These are phyloP conservation scores for Lactifluus subvellereus DNA, from an alignment of 768 basidiomycete species.

Conservation along the genomic window DNA sequence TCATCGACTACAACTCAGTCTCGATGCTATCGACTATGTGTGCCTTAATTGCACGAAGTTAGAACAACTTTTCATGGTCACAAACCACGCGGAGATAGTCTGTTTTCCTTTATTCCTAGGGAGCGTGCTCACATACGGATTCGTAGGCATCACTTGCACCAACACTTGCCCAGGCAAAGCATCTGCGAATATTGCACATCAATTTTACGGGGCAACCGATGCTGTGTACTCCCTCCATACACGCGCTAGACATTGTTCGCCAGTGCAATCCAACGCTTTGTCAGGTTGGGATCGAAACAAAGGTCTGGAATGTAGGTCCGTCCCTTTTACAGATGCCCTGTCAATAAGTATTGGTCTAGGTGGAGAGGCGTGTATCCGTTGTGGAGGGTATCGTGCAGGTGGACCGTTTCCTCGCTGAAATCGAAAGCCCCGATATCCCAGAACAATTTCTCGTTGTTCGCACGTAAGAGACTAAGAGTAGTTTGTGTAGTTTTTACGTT, in stretches of 20 bases:
- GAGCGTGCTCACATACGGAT: not conserved
- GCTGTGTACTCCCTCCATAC: conserved; percentile 14
- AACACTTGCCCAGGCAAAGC: conserved; percentile 40
- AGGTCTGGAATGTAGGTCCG: conserved; percentile 60
- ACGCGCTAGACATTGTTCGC: conserved; percentile 38
- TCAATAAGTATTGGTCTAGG: not conserved
- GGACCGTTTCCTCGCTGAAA: not conserved
- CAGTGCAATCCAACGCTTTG: conserved; percentile 47
- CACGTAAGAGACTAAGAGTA: not conserved
- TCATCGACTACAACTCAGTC: conserved; percentile 53
- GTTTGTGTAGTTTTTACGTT: not conserved
- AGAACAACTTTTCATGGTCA: conserved; percentile 59
- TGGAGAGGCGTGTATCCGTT: conserved; percentile 3
- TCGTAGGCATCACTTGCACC: conserved; percentile 38
- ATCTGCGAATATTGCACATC: conserved; percentile 55
- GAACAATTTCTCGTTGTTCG: conserved; percentile 12
- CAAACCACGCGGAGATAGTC: conserved; percentile 45
- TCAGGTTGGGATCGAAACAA: conserved; percentile 63
- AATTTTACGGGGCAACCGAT: conserved; percentile 36
- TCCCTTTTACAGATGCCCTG: not conserved
- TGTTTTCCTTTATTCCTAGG: conserved; percentile 9
- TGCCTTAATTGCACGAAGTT: conserved; percentile 49
- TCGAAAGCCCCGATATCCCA: conserved; percentile 6
- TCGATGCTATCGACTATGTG: conserved; percentile 45
- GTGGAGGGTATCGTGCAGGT: not conserved